Percentiles rank a stretch among this genome's conserved stretches.
Conservation (phyloP, 768 basidiomycete genomes). For the Filobasidium wieringae region DNA sequence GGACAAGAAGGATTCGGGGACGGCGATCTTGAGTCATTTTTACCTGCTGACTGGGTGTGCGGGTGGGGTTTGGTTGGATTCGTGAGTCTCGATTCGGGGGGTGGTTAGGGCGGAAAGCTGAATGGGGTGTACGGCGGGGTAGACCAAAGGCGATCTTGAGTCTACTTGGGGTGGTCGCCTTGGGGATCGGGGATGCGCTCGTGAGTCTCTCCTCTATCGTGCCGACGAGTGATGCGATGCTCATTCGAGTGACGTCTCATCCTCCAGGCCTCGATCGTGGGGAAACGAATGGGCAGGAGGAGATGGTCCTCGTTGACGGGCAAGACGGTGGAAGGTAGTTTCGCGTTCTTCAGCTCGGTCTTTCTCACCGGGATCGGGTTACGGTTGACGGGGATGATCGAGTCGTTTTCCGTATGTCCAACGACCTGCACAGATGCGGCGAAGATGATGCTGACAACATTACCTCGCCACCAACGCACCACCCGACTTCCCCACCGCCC, state of each 20-base stretch:
- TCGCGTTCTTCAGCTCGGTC: conserved; percentile 65
- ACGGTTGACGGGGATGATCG: conserved; percentile 56
- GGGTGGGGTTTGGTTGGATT: conserved; percentile 87
- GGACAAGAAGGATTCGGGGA: conserved; percentile 86
- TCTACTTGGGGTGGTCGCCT: conserved; percentile 74
- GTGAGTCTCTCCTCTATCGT: conserved; percentile 45
- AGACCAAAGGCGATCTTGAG: conserved; percentile 48
- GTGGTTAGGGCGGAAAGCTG: neutral
- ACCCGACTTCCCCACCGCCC: neutral
- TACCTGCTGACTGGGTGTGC: conserved; percentile 94
- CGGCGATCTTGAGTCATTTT: conserved; percentile 93
- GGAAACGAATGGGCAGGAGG: conserved; percentile 65
- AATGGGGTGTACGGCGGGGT: neutral
- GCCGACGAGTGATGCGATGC: neutral
- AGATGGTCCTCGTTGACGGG: conserved; percentile 72
- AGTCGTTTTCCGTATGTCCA: conserved; percentile 61
- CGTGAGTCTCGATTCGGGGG: conserved; percentile 45
- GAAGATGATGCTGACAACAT: neutral
- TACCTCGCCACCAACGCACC: neutral
- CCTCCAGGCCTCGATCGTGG: conserved; percentile 75
- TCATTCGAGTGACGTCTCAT: neutral
- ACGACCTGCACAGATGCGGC: neutral
- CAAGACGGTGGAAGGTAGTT: conserved; percentile 86
- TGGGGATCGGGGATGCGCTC: conserved; percentile 89
- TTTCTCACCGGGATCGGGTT: conserved; percentile 58